Base-by-base conservation (phyloP, 2,329 filamentous ascomycete genomes). In the Penicillium sp. region DNA sequence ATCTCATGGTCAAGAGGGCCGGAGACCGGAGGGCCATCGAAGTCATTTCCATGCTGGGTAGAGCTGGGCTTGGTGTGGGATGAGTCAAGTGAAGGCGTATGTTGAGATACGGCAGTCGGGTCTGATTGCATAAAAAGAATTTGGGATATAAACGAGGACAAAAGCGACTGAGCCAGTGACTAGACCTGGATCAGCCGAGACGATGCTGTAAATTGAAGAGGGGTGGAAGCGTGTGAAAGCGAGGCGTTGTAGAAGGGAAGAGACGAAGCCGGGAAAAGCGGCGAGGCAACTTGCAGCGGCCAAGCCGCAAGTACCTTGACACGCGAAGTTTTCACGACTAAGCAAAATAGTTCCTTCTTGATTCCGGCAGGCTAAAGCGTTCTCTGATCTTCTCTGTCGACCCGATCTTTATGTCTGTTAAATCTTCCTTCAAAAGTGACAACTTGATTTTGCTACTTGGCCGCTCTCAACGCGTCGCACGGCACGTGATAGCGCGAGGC, bases 111-210 rank as follows among this genome's bases (percentile, higher is more conserved):
- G 72, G 75, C 69, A 65, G 73, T 63, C 62, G 75, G 70, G 79
- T 78, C 81, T 76, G 81, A 69, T 78, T 81, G 81, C 82, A 85
- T 85, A 84, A 78, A 84, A 84, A 68, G 69, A 53, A 65, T 66
- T 69, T 65, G 62, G 59, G 57, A 56, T 57, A 60, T 59, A 64
- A 51, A 52, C 56, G 57, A 50, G 44, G 60, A 57, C 59, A 58
- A 59, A 62, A 61, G 64, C 66, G 79, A 83, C 81, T 78, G 81
- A 82, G 74, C 80, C 78, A 76, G 70, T 57, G 53, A 52, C 47
- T 50, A 50, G 44, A 66, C 66, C 71, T 74, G 75, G 76, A 62
- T 76, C 78, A 80, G 78, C 76, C 77, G 65, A 60, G 44, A 47
- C 33, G 49, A 49, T 20, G 33, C 33, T 20, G 28, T 29, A 20